A percentile compares a stretch with the other conserved stretches of the same genome.
Conservation (phyloP, 2,329 filamentous ascomycete species). For the Diplodia corticola region DNA sequence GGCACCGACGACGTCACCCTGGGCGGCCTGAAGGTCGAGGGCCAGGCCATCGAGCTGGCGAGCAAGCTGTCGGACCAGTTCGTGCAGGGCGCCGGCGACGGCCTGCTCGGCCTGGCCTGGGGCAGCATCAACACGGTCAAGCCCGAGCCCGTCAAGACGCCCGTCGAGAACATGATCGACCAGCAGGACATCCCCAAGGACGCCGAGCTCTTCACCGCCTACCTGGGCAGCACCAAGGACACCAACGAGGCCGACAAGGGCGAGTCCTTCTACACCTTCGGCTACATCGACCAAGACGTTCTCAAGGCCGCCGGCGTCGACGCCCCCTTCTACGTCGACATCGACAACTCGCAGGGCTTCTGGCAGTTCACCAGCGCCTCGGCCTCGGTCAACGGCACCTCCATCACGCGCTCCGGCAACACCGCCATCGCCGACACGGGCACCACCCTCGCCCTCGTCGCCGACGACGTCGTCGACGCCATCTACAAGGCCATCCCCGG, state of each 20-base stretch:
- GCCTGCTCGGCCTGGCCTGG: conserved; percentile 67
- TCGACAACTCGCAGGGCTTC: conserved; percentile 67
- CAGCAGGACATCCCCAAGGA: conserved; percentile 56
- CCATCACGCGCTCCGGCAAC: conserved; percentile 55
- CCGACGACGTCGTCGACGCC: conserved; percentile 60
- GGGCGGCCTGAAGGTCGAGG: conserved; percentile 61
- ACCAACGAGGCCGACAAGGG: conserved; percentile 45
- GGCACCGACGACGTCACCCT: conserved; percentile 63
- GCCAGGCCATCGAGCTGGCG: conserved; percentile 66
- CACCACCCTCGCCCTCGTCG: conserved; percentile 66
- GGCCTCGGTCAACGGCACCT: conserved; percentile 58
- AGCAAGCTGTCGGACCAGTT: conserved; percentile 61
- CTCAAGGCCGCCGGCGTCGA: conserved; percentile 55
- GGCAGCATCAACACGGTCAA: conserved; percentile 64
- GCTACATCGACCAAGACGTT: conserved; percentile 66
- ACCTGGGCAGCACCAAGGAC: conserved; percentile 60
- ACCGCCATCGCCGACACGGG: conserved; percentile 71
- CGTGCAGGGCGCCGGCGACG: conserved; percentile 57
- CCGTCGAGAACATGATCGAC: conserved; percentile 68
- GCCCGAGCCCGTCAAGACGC: conserved; percentile 58
- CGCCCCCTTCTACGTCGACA: conserved; percentile 59
- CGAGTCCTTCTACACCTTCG: conserved; percentile 70
- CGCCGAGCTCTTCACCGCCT: conserved; percentile 63
- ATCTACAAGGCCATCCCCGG: conserved; percentile 67
- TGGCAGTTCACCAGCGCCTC: conserved; percentile 65